Percentiles rank a stretch among this genome's conserved stretches.
phyloP scores from a whole-genome alignment of 495 filamentous ascomycete species.

The Diplogelasinospora grovesii region DNA sequence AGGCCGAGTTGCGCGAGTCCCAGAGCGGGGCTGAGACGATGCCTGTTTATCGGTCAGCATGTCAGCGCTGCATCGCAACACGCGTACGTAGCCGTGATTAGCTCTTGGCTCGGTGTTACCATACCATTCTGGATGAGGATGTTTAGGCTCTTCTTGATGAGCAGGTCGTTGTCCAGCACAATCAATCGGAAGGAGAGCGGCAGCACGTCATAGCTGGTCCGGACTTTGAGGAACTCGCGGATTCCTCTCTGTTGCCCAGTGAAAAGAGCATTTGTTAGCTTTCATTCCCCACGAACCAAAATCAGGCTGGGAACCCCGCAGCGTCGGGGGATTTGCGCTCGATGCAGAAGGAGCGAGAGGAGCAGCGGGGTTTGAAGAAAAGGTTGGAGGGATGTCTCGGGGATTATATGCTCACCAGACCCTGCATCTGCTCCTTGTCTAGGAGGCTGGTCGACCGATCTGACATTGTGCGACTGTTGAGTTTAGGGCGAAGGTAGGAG shows the following conservation, averaged over 20 bases:
- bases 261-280: slow-evolving; percentile 16
- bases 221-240: slow-evolving; percentile 92
- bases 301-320: slow-evolving; percentile 22
- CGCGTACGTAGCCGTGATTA: background rate
- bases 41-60: slow-evolving; percentile 46
- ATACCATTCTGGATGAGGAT: slow-evolving; percentile 96
- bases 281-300: background rate
- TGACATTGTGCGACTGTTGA: slow-evolving; percentile 42
- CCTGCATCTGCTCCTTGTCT: slow-evolving; percentile 87
- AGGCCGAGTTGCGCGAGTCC: slow-evolving; percentile 91
- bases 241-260: slow-evolving; percentile 60
- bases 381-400: slow-evolving; percentile 19
- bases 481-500: slow-evolving; percentile 72
- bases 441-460: slow-evolving; percentile 62
- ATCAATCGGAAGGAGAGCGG: slow-evolving; percentile 96
- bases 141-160: slow-evolving; percentile 94
- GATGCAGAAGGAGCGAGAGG: background rate
- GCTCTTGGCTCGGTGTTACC: slow-evolving; percentile 16
- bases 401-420: slow-evolving; percentile 64
- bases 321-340: slow-evolving; percentile 4
- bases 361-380: too few relatives aligned
- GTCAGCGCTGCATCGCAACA: slow-evolving; percentile 4
- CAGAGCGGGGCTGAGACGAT: slow-evolving; percentile 97
- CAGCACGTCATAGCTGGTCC: slow-evolving; percentile 96
- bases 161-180: slow-evolving; percentile 86